Percentiles rank a stretch among this genome's conserved stretches.
Conservation (phyloP, 805 yeast species). For the Kluyveromyces siamensis region DNA sequence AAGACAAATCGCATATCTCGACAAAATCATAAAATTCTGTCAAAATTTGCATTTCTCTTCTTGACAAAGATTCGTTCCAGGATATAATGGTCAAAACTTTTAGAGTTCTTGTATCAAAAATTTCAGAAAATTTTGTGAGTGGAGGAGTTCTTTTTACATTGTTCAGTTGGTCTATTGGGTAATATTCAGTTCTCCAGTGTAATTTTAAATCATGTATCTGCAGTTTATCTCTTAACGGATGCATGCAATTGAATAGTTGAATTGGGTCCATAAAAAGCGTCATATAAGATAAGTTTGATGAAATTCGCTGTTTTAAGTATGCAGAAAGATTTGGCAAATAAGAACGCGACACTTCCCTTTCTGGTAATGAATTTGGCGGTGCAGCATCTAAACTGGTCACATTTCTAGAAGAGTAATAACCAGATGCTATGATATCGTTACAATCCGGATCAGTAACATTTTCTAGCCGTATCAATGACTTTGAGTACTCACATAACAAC, state of each 20-base stretch:
- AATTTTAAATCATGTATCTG: conserved; percentile 31
- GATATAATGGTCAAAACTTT: conserved; percentile 34
- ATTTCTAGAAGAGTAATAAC: conserved; percentile 17
- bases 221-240: conserved; percentile 23
- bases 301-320: conserved; percentile 22
- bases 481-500: conserved; percentile 21
- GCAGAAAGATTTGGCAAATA: conserved; percentile 26
- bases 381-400: conserved; percentile 30
- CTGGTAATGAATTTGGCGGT: conserved; percentile 31
- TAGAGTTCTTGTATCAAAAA: conserved; percentile 29
- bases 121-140: conserved; percentile 24
- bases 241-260: conserved; percentile 29
- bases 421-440: conserved; percentile 28
- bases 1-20: conserved; percentile 31
- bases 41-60: conserved; percentile 29
- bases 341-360: conserved; percentile 17
- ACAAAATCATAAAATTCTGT: conserved; percentile 31
- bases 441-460: conserved; percentile 34
- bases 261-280: conserved; percentile 34
- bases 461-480: conserved; percentile 29
- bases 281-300: conserved; percentile 24
- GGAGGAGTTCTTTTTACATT: conserved; percentile 11
- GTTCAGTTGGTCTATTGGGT: conserved; percentile 23
- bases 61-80: conserved; percentile 32
- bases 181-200: conserved; percentile 35